A percentile compares a stretch with the other conserved stretches of the same genome.
Conservation (phyloP, 179 eudicot species). For the Spinacia oleracea region DNA sequence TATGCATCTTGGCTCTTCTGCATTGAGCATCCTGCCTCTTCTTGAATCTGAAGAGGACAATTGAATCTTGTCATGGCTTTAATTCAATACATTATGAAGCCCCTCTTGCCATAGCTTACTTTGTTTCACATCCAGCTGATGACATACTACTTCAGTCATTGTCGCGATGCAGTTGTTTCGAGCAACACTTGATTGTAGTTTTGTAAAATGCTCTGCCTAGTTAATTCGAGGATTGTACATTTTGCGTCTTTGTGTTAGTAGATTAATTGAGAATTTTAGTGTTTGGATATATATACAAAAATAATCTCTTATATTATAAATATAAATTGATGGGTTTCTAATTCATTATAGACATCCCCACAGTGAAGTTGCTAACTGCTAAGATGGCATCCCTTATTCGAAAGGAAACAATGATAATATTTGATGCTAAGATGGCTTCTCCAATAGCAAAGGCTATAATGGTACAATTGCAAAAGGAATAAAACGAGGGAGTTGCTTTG, state of each 20-base stretch:
- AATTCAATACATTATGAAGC: background rate
- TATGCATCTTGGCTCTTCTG: conserved; percentile 85
- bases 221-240: background rate
- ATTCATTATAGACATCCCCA: background rate
- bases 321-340: background rate
- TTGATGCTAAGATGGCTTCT: background rate
- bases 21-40: conserved; percentile 72
- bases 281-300: no score
- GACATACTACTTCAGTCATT: conserved; percentile 8
- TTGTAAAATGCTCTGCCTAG: background rate
- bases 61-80: conserved; percentile 21
- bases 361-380: background rate
- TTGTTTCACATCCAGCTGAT: conserved; percentile 18
- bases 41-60: conserved; percentile 66
- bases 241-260: background rate
- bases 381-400: background rate
- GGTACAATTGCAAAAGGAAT: background rate
- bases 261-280: no score
- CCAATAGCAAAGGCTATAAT: background rate
- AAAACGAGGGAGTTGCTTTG: conserved; percentile 6
- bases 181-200: background rate
- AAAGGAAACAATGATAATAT: background rate
- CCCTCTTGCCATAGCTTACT: background rate
- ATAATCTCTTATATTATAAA: no score
- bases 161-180: background rate